phyloP scores from a whole-genome alignment of 192 early-diverging fungal species.

The Rhizophagus sp. region DNA sequence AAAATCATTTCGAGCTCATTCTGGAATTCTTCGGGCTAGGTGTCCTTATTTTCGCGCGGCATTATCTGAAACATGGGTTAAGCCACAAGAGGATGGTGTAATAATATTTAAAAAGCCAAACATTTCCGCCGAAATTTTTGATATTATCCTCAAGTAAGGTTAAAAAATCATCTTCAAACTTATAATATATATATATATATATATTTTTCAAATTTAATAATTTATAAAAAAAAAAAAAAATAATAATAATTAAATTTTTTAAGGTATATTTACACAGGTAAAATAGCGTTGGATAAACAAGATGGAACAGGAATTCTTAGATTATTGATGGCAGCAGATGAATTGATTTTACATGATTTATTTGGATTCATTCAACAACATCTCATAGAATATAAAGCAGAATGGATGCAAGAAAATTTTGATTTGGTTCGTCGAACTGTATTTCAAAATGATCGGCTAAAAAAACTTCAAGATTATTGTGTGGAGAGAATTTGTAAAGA shows the following conservation, averaged over 20 bases:
- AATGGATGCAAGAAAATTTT: conserved; percentile 15
- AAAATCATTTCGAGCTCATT: conserved; percentile 16
- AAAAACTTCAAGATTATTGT: conserved; percentile 21
- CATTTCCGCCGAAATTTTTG: conserved; percentile 14
- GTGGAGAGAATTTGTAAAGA: conserved; percentile 15
- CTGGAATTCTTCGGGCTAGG: conserved; percentile 2
- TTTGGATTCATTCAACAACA: conserved; percentile 15
- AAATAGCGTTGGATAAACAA: conserved; percentile 5
- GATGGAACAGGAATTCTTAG: conserved; percentile 17
- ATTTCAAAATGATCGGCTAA: conserved; percentile 16
- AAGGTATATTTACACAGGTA: conserved; percentile 23
- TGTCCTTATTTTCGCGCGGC: conserved; percentile 20
- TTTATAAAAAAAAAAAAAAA: no score
- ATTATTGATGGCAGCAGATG: conserved; percentile 23
- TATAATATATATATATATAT: no score
- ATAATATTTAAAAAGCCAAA: conserved; percentile 13
- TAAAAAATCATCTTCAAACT: neutral
- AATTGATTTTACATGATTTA: conserved; percentile 5
- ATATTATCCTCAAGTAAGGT: conserved; percentile 16
- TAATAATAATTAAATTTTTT: neutral
- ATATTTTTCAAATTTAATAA: no score
- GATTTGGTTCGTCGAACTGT: conserved; percentile 3
- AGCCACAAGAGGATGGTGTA: neutral
- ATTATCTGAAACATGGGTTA: conserved; percentile 18
- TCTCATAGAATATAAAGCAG: neutral